A percentile compares a stretch with the other conserved stretches of the same genome.
Conservation (phyloP, 2,329 filamentous ascomycete species). For the Beauveria bassiana region DNA sequence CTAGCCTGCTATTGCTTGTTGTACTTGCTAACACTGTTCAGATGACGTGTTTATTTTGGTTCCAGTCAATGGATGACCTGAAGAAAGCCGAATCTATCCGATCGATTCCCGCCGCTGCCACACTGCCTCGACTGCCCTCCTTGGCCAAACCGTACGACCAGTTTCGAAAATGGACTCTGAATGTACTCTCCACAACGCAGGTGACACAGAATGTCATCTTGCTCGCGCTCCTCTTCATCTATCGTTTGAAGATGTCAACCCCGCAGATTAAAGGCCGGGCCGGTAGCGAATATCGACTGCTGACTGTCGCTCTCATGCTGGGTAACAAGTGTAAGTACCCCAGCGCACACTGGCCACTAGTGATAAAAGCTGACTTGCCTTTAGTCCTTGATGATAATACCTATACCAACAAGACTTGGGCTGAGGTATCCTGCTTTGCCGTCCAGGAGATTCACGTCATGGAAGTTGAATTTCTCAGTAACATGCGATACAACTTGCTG, state of each 20-base stretch:
- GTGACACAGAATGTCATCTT: slow-evolving; percentile 94
- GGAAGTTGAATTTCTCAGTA: slow-evolving; percentile 99
- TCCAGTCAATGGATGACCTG: slow-evolving; percentile 77
- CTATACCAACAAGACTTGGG: slow-evolving; percentile 99
- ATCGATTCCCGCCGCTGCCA: slow-evolving; percentile 29
- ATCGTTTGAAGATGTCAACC: slow-evolving; percentile 84
- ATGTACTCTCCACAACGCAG: slow-evolving; percentile 85
- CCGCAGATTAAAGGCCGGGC: slow-evolving; percentile 82
- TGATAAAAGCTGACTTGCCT: slow-evolving; percentile 20
- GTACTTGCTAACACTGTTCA: slow-evolving; percentile 26
- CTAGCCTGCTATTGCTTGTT: neutral
- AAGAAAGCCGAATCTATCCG: slow-evolving; percentile 61
- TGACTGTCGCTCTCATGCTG: slow-evolving; percentile 94
- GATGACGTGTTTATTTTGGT: slow-evolving; percentile 98
- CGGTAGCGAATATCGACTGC: slow-evolving; percentile 85
- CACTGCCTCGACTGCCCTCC: slow-evolving; percentile 49
- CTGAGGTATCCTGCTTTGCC: slow-evolving; percentile 89
- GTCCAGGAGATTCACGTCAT: slow-evolving; percentile 96
- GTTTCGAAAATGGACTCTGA: slow-evolving; percentile 91
- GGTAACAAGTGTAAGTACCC: slow-evolving; percentile 78
- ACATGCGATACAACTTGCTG: slow-evolving; percentile 91
- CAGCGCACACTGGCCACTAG: neutral
- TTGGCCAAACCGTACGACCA: slow-evolving; percentile 70
- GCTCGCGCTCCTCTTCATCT: slow-evolving; percentile 84
- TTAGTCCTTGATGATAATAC: slow-evolving; percentile 93